Evolutionary conservation across 495 filamentous ascomycete genomes (phyloP).

Genomic region (Penicillium bialowiezense): DNA sequence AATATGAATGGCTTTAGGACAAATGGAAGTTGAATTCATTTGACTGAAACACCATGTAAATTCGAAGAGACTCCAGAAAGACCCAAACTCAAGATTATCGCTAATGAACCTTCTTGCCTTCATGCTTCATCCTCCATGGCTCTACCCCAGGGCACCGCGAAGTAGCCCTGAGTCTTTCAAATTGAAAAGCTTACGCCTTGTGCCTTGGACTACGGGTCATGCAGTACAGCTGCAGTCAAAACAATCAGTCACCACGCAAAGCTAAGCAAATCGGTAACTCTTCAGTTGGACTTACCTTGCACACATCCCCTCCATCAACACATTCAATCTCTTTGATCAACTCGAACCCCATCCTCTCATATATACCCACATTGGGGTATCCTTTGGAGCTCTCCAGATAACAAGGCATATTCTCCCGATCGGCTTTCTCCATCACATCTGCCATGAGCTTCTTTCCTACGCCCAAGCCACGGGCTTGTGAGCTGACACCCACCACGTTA

Average conservation of each 20-base stretch:
- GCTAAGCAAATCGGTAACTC: no score
- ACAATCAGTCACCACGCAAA: constrained; percentile 6
- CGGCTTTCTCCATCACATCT: constrained; percentile 55
- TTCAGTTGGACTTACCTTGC: constrained; percentile 23
- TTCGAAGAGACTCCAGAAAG: no score
- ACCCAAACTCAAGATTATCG: no score
- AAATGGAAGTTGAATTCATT: no score
- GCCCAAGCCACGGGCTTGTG: constrained; percentile 56
- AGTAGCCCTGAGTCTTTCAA: no score
- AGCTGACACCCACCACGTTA: constrained; percentile 65
- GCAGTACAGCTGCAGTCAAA: constrained; percentile 21
- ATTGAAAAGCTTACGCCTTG: constrained; percentile 1
- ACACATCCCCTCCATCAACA: constrained; percentile 51
- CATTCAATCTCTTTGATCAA: constrained; percentile 60
- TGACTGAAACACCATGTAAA: no score
- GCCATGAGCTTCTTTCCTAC: constrained; percentile 59
- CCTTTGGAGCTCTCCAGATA: constrained; percentile 65
- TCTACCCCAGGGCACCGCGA: no score
- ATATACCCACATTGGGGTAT: constrained; percentile 63
- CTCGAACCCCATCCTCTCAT: constrained; percentile 63
- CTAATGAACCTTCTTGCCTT: no score
- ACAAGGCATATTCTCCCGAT: constrained; percentile 56
- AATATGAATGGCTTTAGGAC: no score
- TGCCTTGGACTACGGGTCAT: constrained; percentile 22
- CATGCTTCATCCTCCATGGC: no score